A percentile compares a stretch with the other conserved stretches of the same genome.
phyloP scores from a whole-genome alignment of 805 yeast species.

The Candida ulmi region DNA sequence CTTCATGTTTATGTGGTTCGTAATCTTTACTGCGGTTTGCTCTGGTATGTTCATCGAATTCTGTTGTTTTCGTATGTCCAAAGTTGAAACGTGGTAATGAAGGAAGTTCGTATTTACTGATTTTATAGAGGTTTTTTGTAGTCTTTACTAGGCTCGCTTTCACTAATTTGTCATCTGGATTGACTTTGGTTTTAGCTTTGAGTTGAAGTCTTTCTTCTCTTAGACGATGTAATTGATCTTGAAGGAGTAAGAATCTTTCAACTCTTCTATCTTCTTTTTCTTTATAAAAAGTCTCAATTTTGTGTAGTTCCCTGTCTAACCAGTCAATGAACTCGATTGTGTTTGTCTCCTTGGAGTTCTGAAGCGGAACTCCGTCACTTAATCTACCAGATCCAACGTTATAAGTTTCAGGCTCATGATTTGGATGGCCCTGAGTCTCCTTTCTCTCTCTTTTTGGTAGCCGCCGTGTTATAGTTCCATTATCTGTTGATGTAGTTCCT shows the following conservation, averaged over 20 bases:
- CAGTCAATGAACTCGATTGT: conserved; percentile 52
- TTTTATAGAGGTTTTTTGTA: conserved; percentile 13
- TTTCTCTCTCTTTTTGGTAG: background rate
- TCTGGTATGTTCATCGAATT: conserved; percentile 13
- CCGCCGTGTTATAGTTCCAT: background rate
- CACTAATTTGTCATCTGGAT: conserved; percentile 8
- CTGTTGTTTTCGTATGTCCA: conserved; percentile 20
- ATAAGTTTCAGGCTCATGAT: background rate
- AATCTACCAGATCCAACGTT: background rate
- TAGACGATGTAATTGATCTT: conserved; percentile 63
- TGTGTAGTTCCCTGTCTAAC: conserved; percentile 57
- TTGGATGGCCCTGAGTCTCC: background rate
- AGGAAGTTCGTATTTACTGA: conserved; percentile 35
- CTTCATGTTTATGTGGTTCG: conserved; percentile 29
- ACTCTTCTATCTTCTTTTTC: conserved; percentile 56
- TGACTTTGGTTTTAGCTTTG: conserved; percentile 7
- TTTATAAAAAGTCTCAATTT: conserved; percentile 56
- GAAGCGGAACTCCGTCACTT: conserved; percentile 9
- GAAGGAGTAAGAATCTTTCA: conserved; percentile 53
- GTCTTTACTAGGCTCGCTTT: conserved; percentile 14
- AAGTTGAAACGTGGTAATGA: conserved; percentile 35
- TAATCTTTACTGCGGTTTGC: conserved; percentile 45
- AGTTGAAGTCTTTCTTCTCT: conserved; percentile 42
- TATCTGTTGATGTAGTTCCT: too few species aligned
- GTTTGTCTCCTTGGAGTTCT: conserved; percentile 27